Evolutionary conservation across 441 rosid species (phyloP).

Genomic region (Eruca vesicaria): DNA sequence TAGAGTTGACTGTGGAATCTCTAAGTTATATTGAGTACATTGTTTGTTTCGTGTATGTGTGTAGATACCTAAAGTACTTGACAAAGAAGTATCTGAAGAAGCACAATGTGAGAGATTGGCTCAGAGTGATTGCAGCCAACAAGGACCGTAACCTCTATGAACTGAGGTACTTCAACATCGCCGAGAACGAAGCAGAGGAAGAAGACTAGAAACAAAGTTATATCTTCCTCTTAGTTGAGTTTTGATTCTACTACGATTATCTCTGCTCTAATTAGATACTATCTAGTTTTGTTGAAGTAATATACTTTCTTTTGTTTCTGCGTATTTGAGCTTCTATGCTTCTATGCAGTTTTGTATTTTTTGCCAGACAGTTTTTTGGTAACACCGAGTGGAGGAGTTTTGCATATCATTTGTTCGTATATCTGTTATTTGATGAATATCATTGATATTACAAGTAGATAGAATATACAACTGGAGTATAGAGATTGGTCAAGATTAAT

Average conservation of each 20-base stretch:
- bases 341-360: background rate
- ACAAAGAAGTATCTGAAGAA: slow-evolving; percentile 61
- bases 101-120: slow-evolving; percentile 66
- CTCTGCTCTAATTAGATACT: background rate
- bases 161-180: slow-evolving; percentile 68
- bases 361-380: background rate
- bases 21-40: background rate
- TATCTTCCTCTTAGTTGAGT: background rate
- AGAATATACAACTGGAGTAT: background rate
- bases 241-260: background rate
- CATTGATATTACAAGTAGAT: background rate
- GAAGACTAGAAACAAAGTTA: slow-evolving; percentile 39
- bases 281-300: background rate
- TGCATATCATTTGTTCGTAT: background rate
- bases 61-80: slow-evolving; percentile 45
- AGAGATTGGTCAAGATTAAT: background rate
- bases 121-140: slow-evolving; percentile 57
- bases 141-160: slow-evolving; percentile 51
- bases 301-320: background rate
- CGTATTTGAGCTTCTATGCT: background rate
- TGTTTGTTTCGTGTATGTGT: background rate
- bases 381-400: background rate
- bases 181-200: slow-evolving; percentile 70
- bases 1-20: background rate
- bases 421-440: no score